Conservation (phyloP, 768 basidiomycete genomes). For the Lentinula sp. region DNA sequence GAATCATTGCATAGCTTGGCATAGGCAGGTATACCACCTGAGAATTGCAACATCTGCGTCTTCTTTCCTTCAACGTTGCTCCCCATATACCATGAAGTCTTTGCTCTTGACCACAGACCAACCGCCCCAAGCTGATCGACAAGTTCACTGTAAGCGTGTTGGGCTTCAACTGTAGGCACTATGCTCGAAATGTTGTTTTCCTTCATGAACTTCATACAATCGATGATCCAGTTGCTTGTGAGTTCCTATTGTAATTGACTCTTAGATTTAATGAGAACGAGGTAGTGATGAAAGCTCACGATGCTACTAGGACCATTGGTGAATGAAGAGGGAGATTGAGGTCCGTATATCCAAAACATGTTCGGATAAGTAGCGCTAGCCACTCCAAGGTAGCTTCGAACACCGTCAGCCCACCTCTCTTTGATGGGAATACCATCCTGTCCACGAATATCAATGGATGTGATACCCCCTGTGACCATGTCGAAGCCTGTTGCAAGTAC, state of each 20-base stretch:
- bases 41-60: neutral
- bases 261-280: neutral
- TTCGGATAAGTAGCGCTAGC: slow-evolving; percentile 10
- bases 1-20: neutral
- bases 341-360: slow-evolving; percentile 13
- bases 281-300: neutral
- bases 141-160: neutral
- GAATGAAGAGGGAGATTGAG: slow-evolving; percentile 11
- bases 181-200: slow-evolving; percentile 4
- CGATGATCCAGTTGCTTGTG: slow-evolving; percentile 18
- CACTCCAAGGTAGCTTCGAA: slow-evolving; percentile 12
- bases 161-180: neutral
- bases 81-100: slow-evolving; percentile 11
- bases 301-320: slow-evolving; percentile 10
- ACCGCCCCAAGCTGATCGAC: neutral
- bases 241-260: slow-evolving; percentile 12
- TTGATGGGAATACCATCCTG: neutral
- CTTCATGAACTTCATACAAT: slow-evolving; percentile 14
- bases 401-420: slow-evolving; percentile 5
- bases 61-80: slow-evolving; percentile 4
- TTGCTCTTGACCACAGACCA: slow-evolving; percentile 1
- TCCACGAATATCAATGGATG: slow-evolving; percentile 4
- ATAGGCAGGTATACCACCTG: neutral
- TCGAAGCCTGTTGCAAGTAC: slow-evolving; percentile 7
- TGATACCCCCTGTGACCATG: slow-evolving; percentile 4